Evolutionary conservation across 805 yeast species (phyloP).

Genomic region (Myxozyma udenii): DNA sequence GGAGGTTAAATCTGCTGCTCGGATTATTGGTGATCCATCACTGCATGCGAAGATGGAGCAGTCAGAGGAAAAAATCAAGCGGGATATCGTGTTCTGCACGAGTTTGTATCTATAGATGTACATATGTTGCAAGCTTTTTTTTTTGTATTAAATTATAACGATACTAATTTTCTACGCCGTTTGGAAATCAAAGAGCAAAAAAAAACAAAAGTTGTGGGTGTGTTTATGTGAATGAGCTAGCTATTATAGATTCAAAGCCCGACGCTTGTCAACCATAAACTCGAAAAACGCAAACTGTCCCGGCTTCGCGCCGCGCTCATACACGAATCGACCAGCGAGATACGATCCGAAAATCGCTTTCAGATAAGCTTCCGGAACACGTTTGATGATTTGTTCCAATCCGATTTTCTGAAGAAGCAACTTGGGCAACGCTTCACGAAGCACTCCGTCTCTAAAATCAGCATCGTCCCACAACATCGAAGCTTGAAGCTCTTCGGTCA

Average conservation of each 20-base stretch:
- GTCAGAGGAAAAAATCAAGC: conserved; percentile 91
- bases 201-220: not conserved
- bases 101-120: conserved; percentile 66
- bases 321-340: conserved; percentile 80
- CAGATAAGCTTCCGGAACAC: conserved; percentile 85
- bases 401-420: conserved; percentile 60
- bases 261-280: conserved; percentile 38
- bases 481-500: conserved; percentile 79
- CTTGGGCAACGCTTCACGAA: conserved; percentile 73
- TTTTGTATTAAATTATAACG: not conserved
- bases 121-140: no score
- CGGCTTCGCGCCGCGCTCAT: conserved; percentile 73
- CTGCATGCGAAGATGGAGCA: conserved; percentile 83
- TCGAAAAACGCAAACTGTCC: conserved; percentile 57
- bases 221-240: not conserved
- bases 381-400: conserved; percentile 60
- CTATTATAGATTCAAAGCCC: not conserved
- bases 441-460: conserved; percentile 70
- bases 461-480: conserved; percentile 82
- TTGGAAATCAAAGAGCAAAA: not conserved
- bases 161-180: not conserved
- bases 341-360: conserved; percentile 85
- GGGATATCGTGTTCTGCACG: conserved; percentile 97
- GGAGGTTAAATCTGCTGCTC: conserved; percentile 88
- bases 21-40: conserved; percentile 90